These are phyloP conservation scores for Komagataella ulmi DNA, from an alignment of 805 yeast genomes.

Conservation along the genomic window DNA sequence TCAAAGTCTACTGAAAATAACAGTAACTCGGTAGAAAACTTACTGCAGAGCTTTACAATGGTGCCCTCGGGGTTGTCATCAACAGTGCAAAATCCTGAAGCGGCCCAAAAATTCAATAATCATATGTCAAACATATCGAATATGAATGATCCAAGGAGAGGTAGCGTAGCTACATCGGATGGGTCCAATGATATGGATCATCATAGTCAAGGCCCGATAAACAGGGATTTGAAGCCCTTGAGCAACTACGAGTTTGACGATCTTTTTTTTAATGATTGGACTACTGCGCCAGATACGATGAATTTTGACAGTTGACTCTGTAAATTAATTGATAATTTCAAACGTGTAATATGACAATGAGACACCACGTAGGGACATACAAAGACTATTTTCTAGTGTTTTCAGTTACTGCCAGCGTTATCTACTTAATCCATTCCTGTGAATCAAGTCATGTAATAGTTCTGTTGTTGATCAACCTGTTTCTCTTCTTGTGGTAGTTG, in stretches of 20 bases:
- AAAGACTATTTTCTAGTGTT: neutral
- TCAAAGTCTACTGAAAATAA: neutral
- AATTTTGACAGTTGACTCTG: neutral
- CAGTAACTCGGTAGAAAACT: neutral
- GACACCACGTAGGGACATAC: neutral
- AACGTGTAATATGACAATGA: neutral
- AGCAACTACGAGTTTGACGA: slow-evolving; percentile 13
- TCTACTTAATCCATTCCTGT: neutral
- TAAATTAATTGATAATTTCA: neutral
- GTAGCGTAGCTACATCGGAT: neutral
- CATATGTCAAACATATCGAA: slow-evolving; percentile 1
- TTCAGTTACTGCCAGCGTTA: neutral
- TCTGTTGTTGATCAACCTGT: slow-evolving; percentile 1
- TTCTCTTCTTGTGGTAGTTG: slow-evolving; percentile 1
- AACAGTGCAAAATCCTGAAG: slow-evolving; percentile 1
- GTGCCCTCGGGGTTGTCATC: slow-evolving; percentile 3
- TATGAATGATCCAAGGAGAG: neutral
- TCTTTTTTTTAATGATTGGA: slow-evolving; percentile 14
- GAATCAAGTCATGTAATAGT: neutral
- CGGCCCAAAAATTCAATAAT: slow-evolving; percentile 1
- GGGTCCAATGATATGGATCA: neutral
- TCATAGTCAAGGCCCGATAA: neutral
- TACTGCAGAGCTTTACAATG: neutral
- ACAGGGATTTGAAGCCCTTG: neutral
- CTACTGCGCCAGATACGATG: slow-evolving; percentile 5